Evolutionary conservation across 176 grass and related monocot genomes (phyloP).

Genomic region (Puya raimondii): DNA sequence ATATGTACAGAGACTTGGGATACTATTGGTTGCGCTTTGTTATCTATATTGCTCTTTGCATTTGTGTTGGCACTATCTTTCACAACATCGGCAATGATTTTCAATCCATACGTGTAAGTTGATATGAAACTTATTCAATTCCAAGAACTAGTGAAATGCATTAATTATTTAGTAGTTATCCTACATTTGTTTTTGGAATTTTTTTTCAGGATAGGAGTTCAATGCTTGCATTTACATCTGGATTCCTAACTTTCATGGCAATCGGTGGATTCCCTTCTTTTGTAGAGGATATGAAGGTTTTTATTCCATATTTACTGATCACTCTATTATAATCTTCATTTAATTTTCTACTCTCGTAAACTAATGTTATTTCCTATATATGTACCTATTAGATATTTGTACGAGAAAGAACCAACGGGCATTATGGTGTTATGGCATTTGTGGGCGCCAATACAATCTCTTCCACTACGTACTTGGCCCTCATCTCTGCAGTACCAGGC

Average conservation of each 20-base stretch:
- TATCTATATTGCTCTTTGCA: conserved; percentile 29
- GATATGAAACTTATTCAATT: not conserved
- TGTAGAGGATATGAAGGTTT: conserved; percentile 68
- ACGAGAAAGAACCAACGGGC: conserved; percentile 43
- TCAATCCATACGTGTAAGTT: conserved; percentile 33
- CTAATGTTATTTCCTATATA: not conserved
- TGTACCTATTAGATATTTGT: conserved; percentile 25
- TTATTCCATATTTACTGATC: not conserved
- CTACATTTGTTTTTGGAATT: not conserved
- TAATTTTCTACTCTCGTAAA: not conserved
- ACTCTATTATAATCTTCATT: not conserved
- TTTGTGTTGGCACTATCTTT: conserved; percentile 44
- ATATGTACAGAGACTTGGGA: conserved; percentile 44
- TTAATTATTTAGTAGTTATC: not conserved
- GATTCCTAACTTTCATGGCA: conserved; percentile 55
- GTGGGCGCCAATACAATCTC: conserved; percentile 42
- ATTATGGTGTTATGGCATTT: conserved; percentile 35
- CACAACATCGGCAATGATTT: conserved; percentile 30
- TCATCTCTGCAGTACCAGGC: conserved; percentile 33
- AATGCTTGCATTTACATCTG: conserved; percentile 39
- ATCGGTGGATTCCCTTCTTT: conserved; percentile 73
- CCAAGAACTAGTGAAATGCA: not conserved
- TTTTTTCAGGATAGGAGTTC: conserved; percentile 43
- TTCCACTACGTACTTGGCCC: conserved; percentile 31
- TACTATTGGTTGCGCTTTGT: conserved; percentile 44